Evolutionary conservation across 1,284 basidiomycete species (phyloP), one percentile per base, ranked within the genome.

Genomic region (Singerocomus inundabilis): DNA sequence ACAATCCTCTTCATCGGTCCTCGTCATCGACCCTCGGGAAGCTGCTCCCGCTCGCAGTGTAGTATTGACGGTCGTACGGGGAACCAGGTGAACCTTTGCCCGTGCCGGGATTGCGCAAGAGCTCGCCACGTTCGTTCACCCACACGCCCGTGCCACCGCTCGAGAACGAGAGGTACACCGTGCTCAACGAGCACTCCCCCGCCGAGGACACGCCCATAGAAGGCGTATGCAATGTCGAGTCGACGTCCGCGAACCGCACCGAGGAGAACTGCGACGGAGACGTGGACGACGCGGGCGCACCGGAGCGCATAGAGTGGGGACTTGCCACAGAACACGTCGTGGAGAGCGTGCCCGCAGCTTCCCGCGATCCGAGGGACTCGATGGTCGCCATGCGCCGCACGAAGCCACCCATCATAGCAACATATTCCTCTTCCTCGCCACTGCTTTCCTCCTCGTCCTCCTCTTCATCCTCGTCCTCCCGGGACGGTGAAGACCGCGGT

Each of bases 371-470:
- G 64, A 88, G 72, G 35, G 79, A 82, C 61, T 88, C 84, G 56
- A 88, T 88, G n/a, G 86, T 88, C 30, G 85, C 81, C 85, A 88
- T 87, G 29, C 85, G 81, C 46, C 77, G 74, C 44, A 88, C 75
- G 55, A 74, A 77, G 21, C 77, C 72, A 45, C 85, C 84, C 44
- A 88, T 69, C 45, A 88, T 73, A 16, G 73, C 73, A 18, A 87
- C 69, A 51, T 76, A 75, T 48, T 69, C 72, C 44, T 70, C 67
- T 47, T 79, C 77, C 40, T 81, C 79, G 37, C 44, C 44, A 8
- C 52, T 70, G 60, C 49, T 24, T 29, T 68, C 59, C 26, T n/a
- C n/a, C n/a, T n/a, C n/a, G n/a, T n/a, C n/a, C n/a, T n/a, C n/a
- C n/a, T n/a, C n/a, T n/a, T n/a, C n/a, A n/a, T 77, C 75, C 26